These are phyloP conservation scores for Dictyostelium purpureum DNA, from an alignment of 78 protist species.

Conservation along the genomic window DNA sequence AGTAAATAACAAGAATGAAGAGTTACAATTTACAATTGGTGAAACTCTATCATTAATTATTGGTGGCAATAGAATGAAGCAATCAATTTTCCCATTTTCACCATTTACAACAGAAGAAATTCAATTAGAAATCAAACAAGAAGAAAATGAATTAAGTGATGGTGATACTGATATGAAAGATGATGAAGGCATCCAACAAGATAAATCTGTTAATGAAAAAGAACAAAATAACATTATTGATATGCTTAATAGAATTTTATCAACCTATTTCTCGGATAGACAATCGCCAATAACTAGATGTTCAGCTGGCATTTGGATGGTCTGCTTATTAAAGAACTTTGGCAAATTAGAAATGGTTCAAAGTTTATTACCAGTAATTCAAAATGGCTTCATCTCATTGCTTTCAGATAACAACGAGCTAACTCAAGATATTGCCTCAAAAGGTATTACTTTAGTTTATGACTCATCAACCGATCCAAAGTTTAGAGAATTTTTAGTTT, in stretches of 20 bases:
- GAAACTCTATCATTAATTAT: conserved; percentile 39
- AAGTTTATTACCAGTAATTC: conserved; percentile 35
- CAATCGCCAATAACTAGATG: conserved; percentile 79
- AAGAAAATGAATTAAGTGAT: not conserved
- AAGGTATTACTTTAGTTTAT: conserved; percentile 80
- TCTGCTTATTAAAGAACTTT: conserved; percentile 63
- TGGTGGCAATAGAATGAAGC: conserved; percentile 33
- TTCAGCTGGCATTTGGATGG: conserved; percentile 80
- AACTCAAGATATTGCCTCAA: conserved; percentile 84
- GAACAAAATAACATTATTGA: not conserved
- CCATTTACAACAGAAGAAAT: conserved; percentile 58
- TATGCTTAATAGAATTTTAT: conserved; percentile 36
- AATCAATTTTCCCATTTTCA: conserved; percentile 45
- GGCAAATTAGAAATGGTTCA: conserved; percentile 28
- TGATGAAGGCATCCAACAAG: not conserved
- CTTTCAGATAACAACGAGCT: conserved; percentile 77
- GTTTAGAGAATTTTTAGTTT: conserved; percentile 59
- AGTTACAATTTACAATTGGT: conserved; percentile 65
- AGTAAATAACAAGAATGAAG: conserved; percentile 73
- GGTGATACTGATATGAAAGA: not conserved
- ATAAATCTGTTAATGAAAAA: not conserved
- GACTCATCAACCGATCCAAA: conserved; percentile 42
- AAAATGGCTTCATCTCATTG: conserved; percentile 72
- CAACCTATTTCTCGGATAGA: conserved; percentile 63
- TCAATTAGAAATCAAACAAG: not conserved